Percentiles rank a stretch among this genome's conserved stretches.
These are phyloP conservation scores for Fusarium protoensiforme DNA, from an alignment of 2,329 filamentous ascomycete species.

Conservation along the genomic window DNA sequence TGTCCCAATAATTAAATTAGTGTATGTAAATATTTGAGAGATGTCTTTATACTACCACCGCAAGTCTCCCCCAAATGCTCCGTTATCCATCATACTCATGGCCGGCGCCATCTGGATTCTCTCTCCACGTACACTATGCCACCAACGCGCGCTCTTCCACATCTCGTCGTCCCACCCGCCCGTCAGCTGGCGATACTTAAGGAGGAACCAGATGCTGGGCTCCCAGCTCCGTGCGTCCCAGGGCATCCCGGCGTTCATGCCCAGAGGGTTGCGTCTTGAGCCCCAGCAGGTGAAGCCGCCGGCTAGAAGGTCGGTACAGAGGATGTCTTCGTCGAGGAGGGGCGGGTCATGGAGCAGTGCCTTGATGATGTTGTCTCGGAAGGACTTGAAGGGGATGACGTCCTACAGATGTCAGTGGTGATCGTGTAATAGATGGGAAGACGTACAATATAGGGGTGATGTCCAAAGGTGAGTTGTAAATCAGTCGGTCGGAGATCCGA, in stretches of 20 bases:
- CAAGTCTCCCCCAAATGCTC: neutral
- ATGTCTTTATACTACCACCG: neutral
- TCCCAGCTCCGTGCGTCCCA: conserved; percentile 60
- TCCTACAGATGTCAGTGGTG: conserved; percentile 39
- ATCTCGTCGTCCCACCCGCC: conserved; percentile 52
- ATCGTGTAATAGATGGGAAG: neutral
- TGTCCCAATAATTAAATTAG: no score
- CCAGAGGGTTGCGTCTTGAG: conserved; percentile 38
- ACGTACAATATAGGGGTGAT: conserved; percentile 49
- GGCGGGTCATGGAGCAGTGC: conserved; percentile 39
- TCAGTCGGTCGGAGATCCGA: conserved; percentile 47
- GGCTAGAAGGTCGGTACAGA: conserved; percentile 50
- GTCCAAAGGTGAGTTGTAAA: conserved; percentile 46
- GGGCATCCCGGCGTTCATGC: conserved; percentile 51
- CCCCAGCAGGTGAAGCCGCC: conserved; percentile 54
- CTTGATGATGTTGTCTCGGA: conserved; percentile 46
- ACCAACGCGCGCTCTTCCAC: conserved; percentile 46
- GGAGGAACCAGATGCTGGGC: conserved; percentile 55
- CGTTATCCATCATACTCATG: neutral
- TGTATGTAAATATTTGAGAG: neutral
- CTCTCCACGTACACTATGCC: conserved; percentile 44
- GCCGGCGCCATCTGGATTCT: conserved; percentile 27
- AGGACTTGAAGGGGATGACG: conserved; percentile 47
- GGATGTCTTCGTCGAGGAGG: conserved; percentile 48
- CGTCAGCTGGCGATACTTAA: conserved; percentile 52